These are phyloP conservation scores for Russula lepida DNA, from an alignment of 768 basidiomycete species.

Conservation along the genomic window DNA sequence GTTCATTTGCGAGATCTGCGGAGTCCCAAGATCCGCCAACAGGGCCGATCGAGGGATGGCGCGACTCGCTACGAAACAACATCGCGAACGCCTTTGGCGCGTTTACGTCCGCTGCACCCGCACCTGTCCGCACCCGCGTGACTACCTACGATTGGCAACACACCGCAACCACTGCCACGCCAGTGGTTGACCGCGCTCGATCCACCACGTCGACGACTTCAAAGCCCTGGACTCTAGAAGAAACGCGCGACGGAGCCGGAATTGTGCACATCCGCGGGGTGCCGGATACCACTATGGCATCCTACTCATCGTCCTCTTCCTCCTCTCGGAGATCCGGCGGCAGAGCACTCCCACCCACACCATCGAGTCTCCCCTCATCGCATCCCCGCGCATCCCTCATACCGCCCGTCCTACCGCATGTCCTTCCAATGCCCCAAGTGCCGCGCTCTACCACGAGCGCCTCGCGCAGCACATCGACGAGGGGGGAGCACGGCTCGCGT, in stretches of 20 bases:
- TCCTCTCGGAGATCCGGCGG: neutral
- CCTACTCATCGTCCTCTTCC: neutral
- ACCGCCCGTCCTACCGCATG: conserved; percentile 3
- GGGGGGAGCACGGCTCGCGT: conserved; percentile 2
- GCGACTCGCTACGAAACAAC: conserved; percentile 16
- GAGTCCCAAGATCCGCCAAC: neutral
- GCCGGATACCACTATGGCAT: neutral
- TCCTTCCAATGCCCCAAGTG: neutral
- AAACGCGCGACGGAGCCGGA: conserved; percentile 32
- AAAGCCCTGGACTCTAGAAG: conserved; percentile 35
- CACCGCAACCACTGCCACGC: neutral
- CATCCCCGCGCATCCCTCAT: neutral
- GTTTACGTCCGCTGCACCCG: neutral
- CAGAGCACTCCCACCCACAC: neutral
- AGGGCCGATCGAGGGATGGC: conserved; percentile 12
- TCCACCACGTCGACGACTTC: conserved; percentile 18
- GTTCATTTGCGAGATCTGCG: neutral
- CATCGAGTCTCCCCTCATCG: neutral
- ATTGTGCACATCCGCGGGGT: conserved; percentile 32
- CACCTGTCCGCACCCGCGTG: neutral
- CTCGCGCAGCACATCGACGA: neutral
- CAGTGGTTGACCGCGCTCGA: neutral
- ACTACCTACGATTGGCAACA: neutral
- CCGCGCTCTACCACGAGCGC: neutral
- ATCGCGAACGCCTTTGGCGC: conserved; percentile 14